These are phyloP conservation scores for Bremia lactucae DNA, from an alignment of 352 stramenopile species.

Conservation along the genomic window DNA sequence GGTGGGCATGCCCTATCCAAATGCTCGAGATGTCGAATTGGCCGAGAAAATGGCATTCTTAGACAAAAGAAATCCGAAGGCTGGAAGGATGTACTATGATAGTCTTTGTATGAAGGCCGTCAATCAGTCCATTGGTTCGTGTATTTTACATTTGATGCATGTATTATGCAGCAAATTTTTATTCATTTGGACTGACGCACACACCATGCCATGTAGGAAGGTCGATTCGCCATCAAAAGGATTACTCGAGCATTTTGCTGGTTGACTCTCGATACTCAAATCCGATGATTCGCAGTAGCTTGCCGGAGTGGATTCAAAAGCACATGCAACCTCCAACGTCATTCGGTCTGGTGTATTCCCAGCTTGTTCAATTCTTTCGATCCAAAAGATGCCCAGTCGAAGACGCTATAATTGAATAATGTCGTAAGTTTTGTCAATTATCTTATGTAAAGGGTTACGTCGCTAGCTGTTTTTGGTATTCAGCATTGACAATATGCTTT, in stretches of 20 bases:
- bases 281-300: conserved; percentile 39
- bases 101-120: conserved; percentile 98
- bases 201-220: conserved; percentile 35
- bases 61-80: conserved; percentile 47
- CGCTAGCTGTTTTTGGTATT: conserved; percentile 41
- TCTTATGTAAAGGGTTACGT: conserved; percentile 10
- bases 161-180: too few relatives aligned
- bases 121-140: conserved; percentile 97
- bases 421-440: conserved; percentile 1
- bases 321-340: conserved; percentile 45
- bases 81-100: conserved; percentile 91
- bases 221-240: conserved; percentile 94
- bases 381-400: conserved; percentile 25
- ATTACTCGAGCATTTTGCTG: conserved; percentile 95
- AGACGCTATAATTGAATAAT: conserved; percentile 6
- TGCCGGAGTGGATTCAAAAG: conserved; percentile 79
- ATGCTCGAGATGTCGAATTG: conserved; percentile 92
- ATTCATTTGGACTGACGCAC: not conserved
- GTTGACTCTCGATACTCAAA: conserved; percentile 91
- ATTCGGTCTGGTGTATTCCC: conserved; percentile 62
- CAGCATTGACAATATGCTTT: conserved; percentile 61
- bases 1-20: conserved; percentile 96
- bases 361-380: conserved; percentile 75
- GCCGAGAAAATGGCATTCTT: conserved; percentile 95
- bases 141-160: too few relatives aligned